Percentiles rank a stretch among this genome's conserved stretches.
Evolutionary conservation across 2,329 filamentous ascomycete species (phyloP).

Genomic region (Claviceps sp.): DNA sequence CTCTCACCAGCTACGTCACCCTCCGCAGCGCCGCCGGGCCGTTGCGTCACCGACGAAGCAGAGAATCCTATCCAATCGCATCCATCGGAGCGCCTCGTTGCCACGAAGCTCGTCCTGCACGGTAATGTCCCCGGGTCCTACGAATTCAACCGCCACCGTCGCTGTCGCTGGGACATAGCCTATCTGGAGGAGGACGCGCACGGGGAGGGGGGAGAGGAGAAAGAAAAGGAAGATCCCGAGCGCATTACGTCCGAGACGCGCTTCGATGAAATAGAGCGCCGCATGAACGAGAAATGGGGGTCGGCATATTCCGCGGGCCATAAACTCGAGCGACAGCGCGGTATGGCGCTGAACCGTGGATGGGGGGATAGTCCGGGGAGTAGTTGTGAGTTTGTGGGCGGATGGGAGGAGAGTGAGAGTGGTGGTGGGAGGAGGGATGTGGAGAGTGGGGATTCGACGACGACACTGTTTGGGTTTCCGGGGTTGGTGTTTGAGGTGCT

Average conservation of each 20-base stretch:
- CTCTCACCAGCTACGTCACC: constrained; percentile 63
- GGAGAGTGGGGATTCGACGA: constrained; percentile 46
- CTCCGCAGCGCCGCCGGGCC: constrained; percentile 43
- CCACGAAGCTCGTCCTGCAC: constrained; percentile 85
- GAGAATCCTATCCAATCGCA: constrained; percentile 25
- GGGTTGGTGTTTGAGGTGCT: constrained; percentile 91
- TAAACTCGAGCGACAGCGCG: constrained; percentile 39
- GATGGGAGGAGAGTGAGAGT: constrained; percentile 64
- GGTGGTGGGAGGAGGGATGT: constrained; percentile 43
- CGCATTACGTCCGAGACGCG: constrained; percentile 60
- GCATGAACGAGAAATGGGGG: constrained; percentile 58
- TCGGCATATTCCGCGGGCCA: constrained; percentile 45
- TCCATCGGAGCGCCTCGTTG: constrained; percentile 56
- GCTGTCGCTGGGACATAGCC: constrained; percentile 72
- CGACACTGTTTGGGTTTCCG: constrained; percentile 85
- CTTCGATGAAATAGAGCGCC: constrained; percentile 59
- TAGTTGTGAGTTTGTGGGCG: constrained; percentile 72
- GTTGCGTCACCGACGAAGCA: constrained; percentile 9
- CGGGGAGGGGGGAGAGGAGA: neutral
- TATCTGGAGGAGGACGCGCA: constrained; percentile 27
- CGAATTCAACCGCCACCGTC: constrained; percentile 86
- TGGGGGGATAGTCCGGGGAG: constrained; percentile 88
- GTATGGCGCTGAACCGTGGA: constrained; percentile 84
- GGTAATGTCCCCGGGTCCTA: constrained; percentile 93
- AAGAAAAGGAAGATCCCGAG: constrained; percentile 24